These are phyloP conservation scores for Fusarium clavum DNA, from an alignment of 2,329 filamentous ascomycete genomes.

Conservation along the genomic window DNA sequence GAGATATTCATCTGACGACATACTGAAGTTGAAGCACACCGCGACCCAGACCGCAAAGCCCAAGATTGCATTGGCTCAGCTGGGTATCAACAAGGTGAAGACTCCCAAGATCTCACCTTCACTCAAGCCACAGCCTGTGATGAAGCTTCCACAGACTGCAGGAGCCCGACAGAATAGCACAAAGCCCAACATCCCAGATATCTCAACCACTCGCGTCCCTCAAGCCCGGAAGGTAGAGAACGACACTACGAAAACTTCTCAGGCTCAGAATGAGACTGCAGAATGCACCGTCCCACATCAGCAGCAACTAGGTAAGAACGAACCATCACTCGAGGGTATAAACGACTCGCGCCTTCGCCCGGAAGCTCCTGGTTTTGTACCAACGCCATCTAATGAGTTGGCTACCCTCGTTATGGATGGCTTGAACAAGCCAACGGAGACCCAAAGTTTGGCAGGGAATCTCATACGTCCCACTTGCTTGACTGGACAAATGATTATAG, in stretches of 20 bases:
- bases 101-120: neutral
- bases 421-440: neutral
- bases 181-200: neutral
- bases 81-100: neutral
- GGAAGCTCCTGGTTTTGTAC: conserved; percentile 34
- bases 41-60: neutral
- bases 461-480: neutral
- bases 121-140: conserved; percentile 8
- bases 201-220: neutral
- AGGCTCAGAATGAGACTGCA: neutral
- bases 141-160: neutral
- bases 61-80: neutral
- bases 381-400: neutral
- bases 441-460: neutral
- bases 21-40: conserved; percentile 10
- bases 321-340: neutral
- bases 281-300: neutral
- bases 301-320: conserved; percentile 24
- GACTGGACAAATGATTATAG: conserved; percentile 31
- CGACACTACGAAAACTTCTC: neutral
- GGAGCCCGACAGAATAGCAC: neutral
- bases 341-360: conserved; percentile 26
- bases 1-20: conserved; percentile 16
- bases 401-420: neutral
- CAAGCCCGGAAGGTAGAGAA: neutral